Conservation (phyloP, 768 basidiomycete species). For the Ramaria rubella region DNA sequence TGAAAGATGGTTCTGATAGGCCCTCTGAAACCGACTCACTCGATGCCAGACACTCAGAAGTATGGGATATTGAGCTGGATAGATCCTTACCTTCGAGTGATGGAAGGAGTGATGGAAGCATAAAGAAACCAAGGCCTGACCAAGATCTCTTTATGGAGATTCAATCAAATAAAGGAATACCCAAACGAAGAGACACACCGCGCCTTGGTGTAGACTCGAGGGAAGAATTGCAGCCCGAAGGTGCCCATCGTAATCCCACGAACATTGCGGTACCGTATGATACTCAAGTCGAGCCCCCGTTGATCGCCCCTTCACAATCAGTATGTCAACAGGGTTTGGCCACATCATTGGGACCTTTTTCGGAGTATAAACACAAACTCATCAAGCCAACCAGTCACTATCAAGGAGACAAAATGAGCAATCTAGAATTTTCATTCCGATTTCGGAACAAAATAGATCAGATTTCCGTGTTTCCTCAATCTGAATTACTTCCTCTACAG, state of each 20-base stretch:
- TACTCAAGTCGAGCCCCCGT: not conserved
- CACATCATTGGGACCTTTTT: not conserved
- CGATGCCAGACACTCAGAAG: slow-evolving; percentile 32
- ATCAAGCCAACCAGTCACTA: too few relatives aligned
- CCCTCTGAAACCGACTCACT: slow-evolving; percentile 19
- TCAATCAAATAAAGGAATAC: slow-evolving; percentile 10
- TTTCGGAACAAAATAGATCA: too few relatives aligned
- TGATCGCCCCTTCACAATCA: not conserved
- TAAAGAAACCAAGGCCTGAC: not conserved
- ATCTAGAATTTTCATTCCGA: too few relatives aligned
- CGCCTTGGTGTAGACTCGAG: slow-evolving; percentile 5
- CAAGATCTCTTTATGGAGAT: not conserved
- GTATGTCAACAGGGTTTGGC: not conserved
- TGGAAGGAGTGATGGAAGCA: slow-evolving; percentile 17
- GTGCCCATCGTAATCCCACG: too few relatives aligned
- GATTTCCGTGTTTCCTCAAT: too few relatives aligned
- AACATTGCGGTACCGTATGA: not conserved
- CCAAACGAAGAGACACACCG: not conserved
- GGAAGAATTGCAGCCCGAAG: slow-evolving; percentile 6
- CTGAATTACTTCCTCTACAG: too few relatives aligned
- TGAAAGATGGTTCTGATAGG: slow-evolving; percentile 10
- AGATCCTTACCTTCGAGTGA: slow-evolving; percentile 22
- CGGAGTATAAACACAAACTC: too few relatives aligned
- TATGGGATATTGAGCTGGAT: slow-evolving; percentile 53
- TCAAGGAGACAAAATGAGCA: too few relatives aligned